Percentiles rank a stretch among this genome's conserved stretches.
phyloP scores from a whole-genome alignment of 805 yeast genomes.

The Candida sanyiensis region DNA sequence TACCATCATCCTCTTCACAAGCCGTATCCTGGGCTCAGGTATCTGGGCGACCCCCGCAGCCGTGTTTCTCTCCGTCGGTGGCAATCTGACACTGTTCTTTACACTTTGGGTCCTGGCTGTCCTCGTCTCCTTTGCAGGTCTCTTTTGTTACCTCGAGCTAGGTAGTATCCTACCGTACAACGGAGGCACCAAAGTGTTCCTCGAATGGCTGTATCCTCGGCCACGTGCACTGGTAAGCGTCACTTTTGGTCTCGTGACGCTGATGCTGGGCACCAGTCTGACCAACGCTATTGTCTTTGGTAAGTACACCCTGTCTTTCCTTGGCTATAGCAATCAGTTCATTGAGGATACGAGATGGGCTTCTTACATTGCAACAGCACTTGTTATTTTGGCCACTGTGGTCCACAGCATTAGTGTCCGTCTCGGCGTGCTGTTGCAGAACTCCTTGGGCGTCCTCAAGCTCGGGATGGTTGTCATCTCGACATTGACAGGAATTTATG shows the following conservation, averaged over 20 bases:
- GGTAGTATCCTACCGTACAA: conserved; percentile 68
- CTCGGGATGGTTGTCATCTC: conserved; percentile 47
- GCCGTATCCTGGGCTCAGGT: conserved; percentile 73
- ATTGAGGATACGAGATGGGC: conserved; percentile 28
- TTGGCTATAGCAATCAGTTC: conserved; percentile 35
- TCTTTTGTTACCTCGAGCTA: conserved; percentile 60
- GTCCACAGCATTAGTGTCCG: conserved; percentile 56
- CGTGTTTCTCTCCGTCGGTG: conserved; percentile 60
- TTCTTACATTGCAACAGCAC: conserved; percentile 35
- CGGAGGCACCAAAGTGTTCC: conserved; percentile 71
- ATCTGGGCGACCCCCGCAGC: conserved; percentile 69
- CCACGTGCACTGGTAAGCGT: conserved; percentile 55
- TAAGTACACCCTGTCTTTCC: conserved; percentile 45
- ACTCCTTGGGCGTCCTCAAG: conserved; percentile 57
- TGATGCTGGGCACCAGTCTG: conserved; percentile 50
- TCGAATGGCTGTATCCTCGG: conserved; percentile 58
- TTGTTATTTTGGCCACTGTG: conserved; percentile 32
- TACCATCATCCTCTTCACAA: conserved; percentile 56
- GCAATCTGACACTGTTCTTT: conserved; percentile 56
- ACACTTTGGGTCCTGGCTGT: conserved; percentile 61
- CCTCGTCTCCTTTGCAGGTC: conserved; percentile 57
- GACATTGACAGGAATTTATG: conserved; percentile 54
- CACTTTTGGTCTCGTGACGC: conserved; percentile 41
- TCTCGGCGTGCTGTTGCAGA: conserved; percentile 57
- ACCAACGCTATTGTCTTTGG: conserved; percentile 58